Evolutionary conservation across 2,329 filamentous ascomycete species (phyloP).

Genomic region (Hirsutella rhossiliensis): DNA sequence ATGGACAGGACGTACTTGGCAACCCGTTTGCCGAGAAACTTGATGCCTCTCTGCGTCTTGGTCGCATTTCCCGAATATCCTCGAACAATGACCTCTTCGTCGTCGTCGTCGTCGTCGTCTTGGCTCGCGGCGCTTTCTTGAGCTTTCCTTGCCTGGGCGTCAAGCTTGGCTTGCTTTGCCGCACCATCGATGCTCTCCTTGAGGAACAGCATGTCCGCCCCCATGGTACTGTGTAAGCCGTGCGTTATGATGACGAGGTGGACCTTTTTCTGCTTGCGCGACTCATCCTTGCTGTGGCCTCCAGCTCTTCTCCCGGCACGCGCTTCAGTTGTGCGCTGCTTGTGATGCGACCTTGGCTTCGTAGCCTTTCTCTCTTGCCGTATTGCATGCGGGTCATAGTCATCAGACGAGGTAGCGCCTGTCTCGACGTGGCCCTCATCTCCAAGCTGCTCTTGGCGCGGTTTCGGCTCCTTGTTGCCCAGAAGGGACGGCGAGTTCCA

Average conservation of each 20-base stretch:
- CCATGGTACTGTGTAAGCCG: slow-evolving; percentile 88
- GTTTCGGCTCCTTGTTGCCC: slow-evolving; percentile 35
- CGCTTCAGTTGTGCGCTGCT: too few species aligned
- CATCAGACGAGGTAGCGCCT: not conserved
- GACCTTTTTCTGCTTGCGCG: slow-evolving; percentile 58
- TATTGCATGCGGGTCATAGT: too few species aligned
- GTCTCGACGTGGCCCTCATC: not conserved
- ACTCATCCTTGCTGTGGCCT: slow-evolving; percentile 15
- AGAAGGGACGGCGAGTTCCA: slow-evolving; percentile 90
- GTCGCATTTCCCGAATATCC: slow-evolving; percentile 86
- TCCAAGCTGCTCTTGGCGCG: not conserved
- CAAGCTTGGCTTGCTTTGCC: slow-evolving; percentile 59
- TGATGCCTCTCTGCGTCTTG: slow-evolving; percentile 87
- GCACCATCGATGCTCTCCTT: slow-evolving; percentile 94
- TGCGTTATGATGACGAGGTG: slow-evolving; percentile 91
- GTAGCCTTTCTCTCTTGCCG: too few species aligned
- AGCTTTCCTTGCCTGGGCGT: slow-evolving; percentile 49
- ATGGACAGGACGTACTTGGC: slow-evolving; percentile 82
- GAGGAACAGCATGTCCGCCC: slow-evolving; percentile 90
- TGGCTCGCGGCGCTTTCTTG: slow-evolving; percentile 25
- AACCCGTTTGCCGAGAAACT: slow-evolving; percentile 88
- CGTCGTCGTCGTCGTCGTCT: slow-evolving; percentile 50
- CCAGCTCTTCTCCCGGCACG: slow-evolving; percentile 3
- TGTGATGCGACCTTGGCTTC: too few species aligned
- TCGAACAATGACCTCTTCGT: slow-evolving; percentile 78